Conservation (phyloP, 2,329 filamentous ascomycete genomes). For the Aureobasidium sp. region DNA sequence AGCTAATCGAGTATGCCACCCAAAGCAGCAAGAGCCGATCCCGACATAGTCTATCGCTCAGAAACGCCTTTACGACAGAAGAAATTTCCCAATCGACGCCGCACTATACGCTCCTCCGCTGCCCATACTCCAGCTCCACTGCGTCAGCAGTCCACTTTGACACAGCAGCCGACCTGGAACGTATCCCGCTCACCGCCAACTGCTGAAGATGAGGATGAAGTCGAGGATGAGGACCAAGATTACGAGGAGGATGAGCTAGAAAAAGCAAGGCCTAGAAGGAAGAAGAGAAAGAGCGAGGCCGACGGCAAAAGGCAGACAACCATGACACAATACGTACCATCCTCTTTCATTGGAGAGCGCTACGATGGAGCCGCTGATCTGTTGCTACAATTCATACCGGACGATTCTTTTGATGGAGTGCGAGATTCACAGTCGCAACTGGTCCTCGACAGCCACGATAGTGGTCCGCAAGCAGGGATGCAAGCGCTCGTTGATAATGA, state of each 20-base stretch:
- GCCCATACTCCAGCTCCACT: neutral
- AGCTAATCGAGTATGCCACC: neutral
- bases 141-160: constrained; percentile 8
- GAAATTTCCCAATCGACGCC: constrained; percentile 8
- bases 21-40: neutral
- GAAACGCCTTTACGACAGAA: constrained; percentile 10
- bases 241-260: constrained; percentile 6
- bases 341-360: neutral
- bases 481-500: neutral
- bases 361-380: neutral
- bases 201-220: neutral
- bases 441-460: too few species aligned
- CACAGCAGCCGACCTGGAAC: neutral
- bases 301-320: constrained; percentile 14
- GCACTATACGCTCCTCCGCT: neutral
- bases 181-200: neutral
- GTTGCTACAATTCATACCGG: neutral
- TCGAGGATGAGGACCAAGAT: neutral
- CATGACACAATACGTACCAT: constrained; percentile 15
- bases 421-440: neutral
- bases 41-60: constrained; percentile 8
- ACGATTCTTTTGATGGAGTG: neutral
- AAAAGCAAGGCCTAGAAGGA: neutral
- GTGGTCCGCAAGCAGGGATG: too few species aligned
- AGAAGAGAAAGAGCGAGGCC: constrained; percentile 10